Evolutionary conservation across 257 asterid genomes (phyloP).

Genomic region (Striga asiatica): DNA sequence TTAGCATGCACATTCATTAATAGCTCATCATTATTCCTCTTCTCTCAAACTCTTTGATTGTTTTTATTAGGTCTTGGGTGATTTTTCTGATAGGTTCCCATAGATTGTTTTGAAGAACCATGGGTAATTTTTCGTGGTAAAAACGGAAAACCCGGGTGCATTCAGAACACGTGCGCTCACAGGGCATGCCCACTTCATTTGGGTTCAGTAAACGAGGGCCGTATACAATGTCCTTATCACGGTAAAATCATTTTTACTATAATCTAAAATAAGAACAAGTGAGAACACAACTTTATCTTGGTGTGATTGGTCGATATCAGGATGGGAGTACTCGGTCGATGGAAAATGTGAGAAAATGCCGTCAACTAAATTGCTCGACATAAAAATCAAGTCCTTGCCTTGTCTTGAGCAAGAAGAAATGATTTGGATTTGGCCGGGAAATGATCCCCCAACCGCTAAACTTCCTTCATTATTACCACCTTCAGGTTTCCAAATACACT

Average conservation of each 20-base stretch:
- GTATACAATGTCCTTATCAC: conserved; percentile 88
- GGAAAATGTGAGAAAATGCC: conserved; percentile 98
- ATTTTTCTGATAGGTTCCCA: too few species aligned
- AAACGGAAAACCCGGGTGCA: conserved; percentile 90
- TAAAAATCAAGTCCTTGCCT: conserved; percentile 69
- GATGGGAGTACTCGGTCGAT: conserved; percentile 90
- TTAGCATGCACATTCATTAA: too few species aligned
- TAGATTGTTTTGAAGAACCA: conserved; percentile 91
- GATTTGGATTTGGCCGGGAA: conserved; percentile 98
- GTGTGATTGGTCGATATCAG: too few species aligned
- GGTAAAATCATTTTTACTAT: conserved; percentile 27
- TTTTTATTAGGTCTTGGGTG: conserved; percentile 42
- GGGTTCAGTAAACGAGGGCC: conserved; percentile 88
- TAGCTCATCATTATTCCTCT: too few species aligned
- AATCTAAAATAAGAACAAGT: not conserved
- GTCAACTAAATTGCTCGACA: conserved; percentile 58
- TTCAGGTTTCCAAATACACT: conserved; percentile 79
- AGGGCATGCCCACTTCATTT: conserved; percentile 93
- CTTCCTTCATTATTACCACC: conserved; percentile 81
- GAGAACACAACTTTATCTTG: too few species aligned
- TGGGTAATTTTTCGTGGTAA: conserved; percentile 94
- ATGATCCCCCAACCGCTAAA: conserved; percentile 69
- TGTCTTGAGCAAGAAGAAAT: conserved; percentile 91
- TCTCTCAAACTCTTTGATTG: too few species aligned
- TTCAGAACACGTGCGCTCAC: conserved; percentile 86